Evolutionary conservation across 352 stramenopile genomes (phyloP), one percentile per base, ranked within the genome.

Genomic region (Peronospora belbahrii): DNA sequence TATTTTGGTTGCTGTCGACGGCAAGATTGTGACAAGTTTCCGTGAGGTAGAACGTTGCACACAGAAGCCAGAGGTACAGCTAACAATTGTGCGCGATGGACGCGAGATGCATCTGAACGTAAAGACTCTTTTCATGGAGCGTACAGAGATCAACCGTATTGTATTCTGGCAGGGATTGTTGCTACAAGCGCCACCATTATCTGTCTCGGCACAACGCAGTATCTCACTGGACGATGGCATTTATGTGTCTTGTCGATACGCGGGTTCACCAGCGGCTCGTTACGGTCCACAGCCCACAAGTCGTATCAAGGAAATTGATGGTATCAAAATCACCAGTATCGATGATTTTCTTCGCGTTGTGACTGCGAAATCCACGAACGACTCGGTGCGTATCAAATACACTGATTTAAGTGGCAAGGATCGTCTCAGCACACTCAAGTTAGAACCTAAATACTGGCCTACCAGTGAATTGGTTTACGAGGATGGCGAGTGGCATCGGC

Each of bases 141-240:
- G 76, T 35, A 90, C 79, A 3, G 84, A 94, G 57, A 92, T 95
- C 31, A 86, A 95, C 41, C 81, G 88, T 24, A 86, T 97, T 28
- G 71, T 97, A 35, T 88, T 95, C 46, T 97, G 87, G 86, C 82
- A 90, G 23, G 89, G 89, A 3, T 68, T 96, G 19, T 52, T 96
- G 30, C 54, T 97, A 4, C 89, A 97, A 46, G 81, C 76, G 17
- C 81, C 86, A 2, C 89, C 92, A 8, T 63, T 95, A 1, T 88
- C 85, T 2, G 85, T 95, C 2, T 87, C 77, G 9, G 87, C 79
- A 0, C 82, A 93, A 47, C 78, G 82, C 15, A 80, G 79, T 35
- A 88, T 93, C 35, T 85, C 74, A 11, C 43, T 88, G 19, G 76
- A 91, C 14, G 82, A 93, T 53, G 82, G 82, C 4, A 78, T 93